Base-by-base conservation (phyloP, 495 filamentous ascomycete genomes). In the Lindgomyces ingoldianus region DNA sequence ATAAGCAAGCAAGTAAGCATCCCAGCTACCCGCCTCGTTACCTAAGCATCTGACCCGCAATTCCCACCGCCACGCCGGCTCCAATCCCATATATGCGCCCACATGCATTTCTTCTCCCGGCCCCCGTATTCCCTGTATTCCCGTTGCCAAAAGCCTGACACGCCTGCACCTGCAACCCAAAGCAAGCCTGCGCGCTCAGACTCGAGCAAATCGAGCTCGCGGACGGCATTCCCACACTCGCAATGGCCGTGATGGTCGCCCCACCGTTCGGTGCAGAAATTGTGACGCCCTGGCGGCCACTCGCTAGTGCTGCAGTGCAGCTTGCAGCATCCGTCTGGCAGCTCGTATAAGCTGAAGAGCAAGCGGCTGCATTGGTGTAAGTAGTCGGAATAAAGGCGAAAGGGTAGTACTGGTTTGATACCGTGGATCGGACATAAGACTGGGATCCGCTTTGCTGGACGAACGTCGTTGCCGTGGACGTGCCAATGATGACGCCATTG, bases 341-440 rank as follows among this genome's bases (percentile, higher is more conserved):
- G 48, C 83, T 78, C 39, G 79, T 83, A 73, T 87, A 83, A 67
- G 89, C 89, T 12, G 84, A 83, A 1, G 86, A 83, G 75, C 89
- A 92, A 10, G 78, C 78, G n/a, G 78, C 82, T 18, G 81, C 74
- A 63, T 89, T 84, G 49, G 77, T 70, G 64, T 90, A 90, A 44
- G 81, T 81, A 0, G 89, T 91, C 29, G 85, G 84, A 56, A 90
- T 79, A 67, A 81, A 82, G 30, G 87, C 77, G 71, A 89, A 91
- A 12, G 86, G 81, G 70, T 87, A 92, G 73, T 80, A 85, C 18
- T 73, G 55, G 67, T 87, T 86, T 42, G 78, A 33, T 63, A 74
- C 63, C 51, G 70, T 74, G 45, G 69, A 71, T 47, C 52, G 45
- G 6, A 19, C 25, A 18, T 24, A 21, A 3, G 45, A 36, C n/a